A percentile compares a stretch with the other conserved stretches of the same genome.
Evolutionary conservation across 768 basidiomycete genomes (phyloP).

Genomic region (Pisolithus orientalis): DNA sequence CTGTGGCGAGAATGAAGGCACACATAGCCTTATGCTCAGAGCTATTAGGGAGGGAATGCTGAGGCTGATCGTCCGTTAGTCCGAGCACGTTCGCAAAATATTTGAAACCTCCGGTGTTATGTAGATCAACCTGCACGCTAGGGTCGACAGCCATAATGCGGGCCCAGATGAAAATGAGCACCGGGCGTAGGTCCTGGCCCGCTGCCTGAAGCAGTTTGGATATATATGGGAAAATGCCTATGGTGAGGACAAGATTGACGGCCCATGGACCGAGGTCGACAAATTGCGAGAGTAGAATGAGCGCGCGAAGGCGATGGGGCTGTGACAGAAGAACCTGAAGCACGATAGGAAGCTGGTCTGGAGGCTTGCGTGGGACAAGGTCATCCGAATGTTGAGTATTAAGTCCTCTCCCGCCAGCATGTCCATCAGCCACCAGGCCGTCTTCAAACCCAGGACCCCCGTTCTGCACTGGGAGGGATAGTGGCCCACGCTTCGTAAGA

Average conservation of each 20-base stretch:
- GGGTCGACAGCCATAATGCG: constrained; percentile 96
- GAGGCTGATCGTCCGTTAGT: constrained; percentile 51
- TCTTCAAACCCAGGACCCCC: constrained; percentile 27
- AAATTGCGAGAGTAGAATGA: constrained; percentile 94
- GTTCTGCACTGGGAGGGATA: constrained; percentile 56
- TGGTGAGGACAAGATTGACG: constrained; percentile 89
- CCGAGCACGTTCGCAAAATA: constrained; percentile 80
- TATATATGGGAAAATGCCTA: constrained; percentile 98
- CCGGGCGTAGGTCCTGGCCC: constrained; percentile 91
- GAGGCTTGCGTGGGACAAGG: constrained; percentile 83
- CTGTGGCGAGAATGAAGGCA: constrained; percentile 87
- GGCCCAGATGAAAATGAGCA: constrained; percentile 98
- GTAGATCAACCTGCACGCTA: constrained; percentile 84
- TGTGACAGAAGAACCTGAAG: constrained; percentile 96
- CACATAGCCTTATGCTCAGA: constrained; percentile 99
- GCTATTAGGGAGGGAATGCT: constrained; percentile 73
- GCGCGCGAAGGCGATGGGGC: constrained; percentile 88
- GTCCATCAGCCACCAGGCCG: constrained; percentile 4
- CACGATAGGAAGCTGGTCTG: constrained; percentile 96
- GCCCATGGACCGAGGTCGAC: constrained; percentile 99
- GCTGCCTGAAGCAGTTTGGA: constrained; percentile 94
- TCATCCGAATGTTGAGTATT: constrained; percentile 20
- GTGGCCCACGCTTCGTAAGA: constrained; percentile 66
- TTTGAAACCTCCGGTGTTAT: constrained; percentile 73
- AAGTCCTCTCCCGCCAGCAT: constrained; percentile 9